phyloP scores from a whole-genome alignment of 2,329 filamentous ascomycete genomes.

The Chrysosporium keratinophilum region DNA sequence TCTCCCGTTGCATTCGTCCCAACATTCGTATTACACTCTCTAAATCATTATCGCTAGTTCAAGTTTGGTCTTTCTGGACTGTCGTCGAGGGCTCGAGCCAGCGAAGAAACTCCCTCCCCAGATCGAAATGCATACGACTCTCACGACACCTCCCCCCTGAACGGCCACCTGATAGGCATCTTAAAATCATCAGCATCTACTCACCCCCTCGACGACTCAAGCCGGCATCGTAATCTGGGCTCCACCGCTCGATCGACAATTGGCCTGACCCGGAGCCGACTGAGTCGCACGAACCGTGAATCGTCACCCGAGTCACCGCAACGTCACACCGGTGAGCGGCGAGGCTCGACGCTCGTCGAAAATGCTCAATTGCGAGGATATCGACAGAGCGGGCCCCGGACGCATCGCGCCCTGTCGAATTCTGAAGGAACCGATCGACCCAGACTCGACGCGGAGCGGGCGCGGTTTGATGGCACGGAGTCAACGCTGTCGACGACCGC shows the following conservation, averaged over 20 bases:
- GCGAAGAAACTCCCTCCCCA: constrained; percentile 30
- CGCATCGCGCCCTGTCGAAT: constrained; percentile 27
- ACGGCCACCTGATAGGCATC: constrained; percentile 22
- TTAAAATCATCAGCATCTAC: constrained; percentile 26
- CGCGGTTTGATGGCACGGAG: constrained; percentile 57
- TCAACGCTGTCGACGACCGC: constrained; percentile 81
- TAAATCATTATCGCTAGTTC: constrained; percentile 22
- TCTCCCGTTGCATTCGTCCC: background rate
- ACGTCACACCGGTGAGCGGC: constrained; percentile 17
- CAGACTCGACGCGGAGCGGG: constrained; percentile 25
- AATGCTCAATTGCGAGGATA: constrained; percentile 20
- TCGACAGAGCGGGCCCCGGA: constrained; percentile 23
- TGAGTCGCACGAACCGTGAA: constrained; percentile 30
- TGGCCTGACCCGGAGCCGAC: constrained; percentile 28
- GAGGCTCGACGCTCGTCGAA: constrained; percentile 15
- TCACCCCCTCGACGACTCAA: constrained; percentile 32
- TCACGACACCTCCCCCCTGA: constrained; percentile 25
- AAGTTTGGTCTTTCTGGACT: constrained; percentile 31
- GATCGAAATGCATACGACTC: constrained; percentile 26
- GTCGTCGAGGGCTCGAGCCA: constrained; percentile 26
- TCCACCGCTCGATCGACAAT: constrained; percentile 29
- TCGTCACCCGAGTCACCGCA: constrained; percentile 25
- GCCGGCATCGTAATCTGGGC: constrained; percentile 25
- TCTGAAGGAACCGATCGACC: constrained; percentile 29
- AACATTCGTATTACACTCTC: background rate